Conservation (phyloP, 495 filamentous ascomycete species). For the Aspergillus biplanus region DNA sequence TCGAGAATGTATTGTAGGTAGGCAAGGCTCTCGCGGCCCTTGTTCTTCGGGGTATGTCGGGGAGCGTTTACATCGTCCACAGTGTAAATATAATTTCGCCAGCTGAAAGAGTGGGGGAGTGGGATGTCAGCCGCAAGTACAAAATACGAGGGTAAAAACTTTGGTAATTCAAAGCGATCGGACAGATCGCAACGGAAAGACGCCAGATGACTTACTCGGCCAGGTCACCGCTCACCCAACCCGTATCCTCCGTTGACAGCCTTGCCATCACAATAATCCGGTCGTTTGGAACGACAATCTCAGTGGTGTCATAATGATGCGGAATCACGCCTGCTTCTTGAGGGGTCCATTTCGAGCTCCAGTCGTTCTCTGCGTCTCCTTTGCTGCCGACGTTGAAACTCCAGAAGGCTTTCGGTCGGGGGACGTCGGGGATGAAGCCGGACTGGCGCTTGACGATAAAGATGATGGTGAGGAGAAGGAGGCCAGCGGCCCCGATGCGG, state of each 20-base stretch:
- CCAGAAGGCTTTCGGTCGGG: slow-evolving; percentile 34
- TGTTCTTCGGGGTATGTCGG: slow-evolving; percentile 48
- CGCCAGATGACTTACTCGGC: slow-evolving; percentile 38
- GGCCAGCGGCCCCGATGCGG: slow-evolving; percentile 36
- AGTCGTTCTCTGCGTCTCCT: slow-evolving; percentile 3
- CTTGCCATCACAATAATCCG: slow-evolving; percentile 49
- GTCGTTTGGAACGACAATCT: slow-evolving; percentile 43
- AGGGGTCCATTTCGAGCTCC: slow-evolving; percentile 13
- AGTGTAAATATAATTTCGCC: slow-evolving; percentile 50
- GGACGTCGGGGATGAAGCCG: slow-evolving; percentile 30
- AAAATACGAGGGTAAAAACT: not conserved
- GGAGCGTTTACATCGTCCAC: slow-evolving; percentile 44
- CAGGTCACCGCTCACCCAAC: slow-evolving; percentile 45
- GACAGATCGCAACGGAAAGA: not conserved
- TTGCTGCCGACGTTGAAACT: slow-evolving; percentile 33
- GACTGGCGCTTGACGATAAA: slow-evolving; percentile 41
- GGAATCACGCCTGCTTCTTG: slow-evolving; percentile 16
- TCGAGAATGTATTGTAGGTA: slow-evolving; percentile 54
- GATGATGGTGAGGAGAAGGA: slow-evolving; percentile 41
- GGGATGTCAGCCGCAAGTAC: slow-evolving; percentile 8
- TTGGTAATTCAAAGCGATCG: no score
- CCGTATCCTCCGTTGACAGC: slow-evolving; percentile 41
- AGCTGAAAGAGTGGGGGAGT: slow-evolving; percentile 29
- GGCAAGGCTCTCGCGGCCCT: slow-evolving; percentile 51
- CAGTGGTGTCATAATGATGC: slow-evolving; percentile 37